Evolutionary conservation across 257 asterid genomes (phyloP), one percentile per base, ranked within the genome.

Genomic region (Nemophila menziesii): DNA sequence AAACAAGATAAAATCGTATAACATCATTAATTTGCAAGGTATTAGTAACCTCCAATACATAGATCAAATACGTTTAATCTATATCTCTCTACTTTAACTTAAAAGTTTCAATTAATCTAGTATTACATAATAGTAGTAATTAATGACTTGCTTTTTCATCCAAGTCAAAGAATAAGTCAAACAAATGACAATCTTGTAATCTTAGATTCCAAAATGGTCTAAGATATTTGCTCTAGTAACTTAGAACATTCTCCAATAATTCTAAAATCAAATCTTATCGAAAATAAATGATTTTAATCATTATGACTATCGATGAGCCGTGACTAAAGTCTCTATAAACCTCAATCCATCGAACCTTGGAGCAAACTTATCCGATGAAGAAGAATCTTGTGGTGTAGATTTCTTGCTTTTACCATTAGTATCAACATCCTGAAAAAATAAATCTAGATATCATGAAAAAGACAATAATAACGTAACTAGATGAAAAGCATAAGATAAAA

Each of bases 331-430:
- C 72, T 80, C 92, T 47, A 80, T 80, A 55, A 80, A 80, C 71
- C 81, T 74, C 73, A 80, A 47, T 20, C 92, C 92, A 66, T 80
- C 92, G 51, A 80, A 77, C 64, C 71, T 77, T 20, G 87, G 92
- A 12, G 87, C 87, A 54, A 80, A 80, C 60, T 77, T 77, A 3
- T 73, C 87, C 20, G 92, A 55, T 6, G 71, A 48, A 3, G 61
- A 20, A 29, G 69, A 58, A 33, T 61, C 62, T 23, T 44, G 60
- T 5, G 67, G 20, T 9, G 58, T 49, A 21, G 80, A 74, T 11
- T 57, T 54, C 44, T 51, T 61, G 8, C 3, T 44, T 51, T 60
- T 58, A 45, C 37, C 20, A 7, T 24, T 24, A 4, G 6, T 17
- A 17, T 11, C 60, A 47, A 8, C 52, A 16, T 58, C 65, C 57